Conservation (phyloP, 768 basidiomycete genomes). For the Amanita rubescens region DNA sequence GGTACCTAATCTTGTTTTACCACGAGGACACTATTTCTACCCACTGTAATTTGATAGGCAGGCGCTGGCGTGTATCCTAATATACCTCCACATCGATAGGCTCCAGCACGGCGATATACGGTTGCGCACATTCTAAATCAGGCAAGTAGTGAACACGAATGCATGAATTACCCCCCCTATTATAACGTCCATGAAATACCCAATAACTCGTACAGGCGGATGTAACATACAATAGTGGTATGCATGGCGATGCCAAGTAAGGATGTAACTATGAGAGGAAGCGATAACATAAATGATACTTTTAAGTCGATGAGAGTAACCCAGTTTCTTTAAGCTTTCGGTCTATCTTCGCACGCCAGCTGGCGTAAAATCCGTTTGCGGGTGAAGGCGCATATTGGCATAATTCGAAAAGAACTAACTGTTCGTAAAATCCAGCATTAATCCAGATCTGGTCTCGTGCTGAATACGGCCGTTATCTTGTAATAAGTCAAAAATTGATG, state of each 20-base stretch:
- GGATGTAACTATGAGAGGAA: background rate
- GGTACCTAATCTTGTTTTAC: background rate
- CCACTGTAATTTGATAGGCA: background rate
- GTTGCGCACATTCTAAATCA: background rate
- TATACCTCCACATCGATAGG: background rate
- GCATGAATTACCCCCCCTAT: background rate
- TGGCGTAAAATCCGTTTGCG: constrained; percentile 55
- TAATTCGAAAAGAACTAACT: constrained; percentile 67
- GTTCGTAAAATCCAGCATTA: constrained; percentile 73
- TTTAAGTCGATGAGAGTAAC: constrained; percentile 18
- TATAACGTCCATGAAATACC: background rate
- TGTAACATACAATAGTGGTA: too few relatives aligned
- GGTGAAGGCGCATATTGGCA: constrained; percentile 60
- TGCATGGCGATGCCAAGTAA: background rate
- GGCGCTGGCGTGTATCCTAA: background rate
- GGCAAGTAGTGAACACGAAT: background rate
- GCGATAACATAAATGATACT: background rate
- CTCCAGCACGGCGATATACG: background rate
- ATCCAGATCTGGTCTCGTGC: constrained; percentile 76
- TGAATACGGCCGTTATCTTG: constrained; percentile 18
- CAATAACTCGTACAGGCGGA: background rate
- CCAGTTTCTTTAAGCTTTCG: constrained; percentile 38
- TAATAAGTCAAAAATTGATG: background rate
- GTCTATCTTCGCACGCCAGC: constrained; percentile 54
- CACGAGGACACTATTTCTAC: background rate